A percentile compares a stretch with the other conserved stretches of the same genome.
These are phyloP conservation scores for Chamaecyparis obtusa DNA, from an alignment of 75 land plant species.

Conservation along the genomic window DNA sequence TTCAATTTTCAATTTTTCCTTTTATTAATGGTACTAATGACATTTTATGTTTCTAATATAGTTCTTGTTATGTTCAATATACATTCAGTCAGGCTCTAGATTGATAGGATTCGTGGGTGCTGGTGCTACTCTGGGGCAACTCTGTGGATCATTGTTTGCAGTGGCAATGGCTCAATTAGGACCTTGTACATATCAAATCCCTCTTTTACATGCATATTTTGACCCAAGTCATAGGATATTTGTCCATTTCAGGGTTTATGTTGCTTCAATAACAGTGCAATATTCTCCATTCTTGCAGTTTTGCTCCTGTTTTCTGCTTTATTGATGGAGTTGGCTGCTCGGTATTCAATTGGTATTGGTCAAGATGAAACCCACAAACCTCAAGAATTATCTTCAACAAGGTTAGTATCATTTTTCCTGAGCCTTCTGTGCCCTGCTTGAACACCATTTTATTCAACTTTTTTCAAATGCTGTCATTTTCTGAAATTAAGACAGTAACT, in stretches of 20 bases:
- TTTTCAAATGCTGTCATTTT: not conserved
- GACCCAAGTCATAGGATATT: not conserved
- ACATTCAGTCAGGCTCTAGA: constrained; percentile 88
- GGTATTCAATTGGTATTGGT: constrained; percentile 66
- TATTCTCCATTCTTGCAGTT: constrained; percentile 23
- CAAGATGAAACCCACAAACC: constrained; percentile 23
- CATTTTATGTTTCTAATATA: not conserved
- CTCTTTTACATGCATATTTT: not conserved
- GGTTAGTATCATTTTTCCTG: constrained; percentile 19
- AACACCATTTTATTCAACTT: not conserved
- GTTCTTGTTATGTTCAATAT: constrained; percentile 4
- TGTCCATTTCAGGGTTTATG: not conserved
- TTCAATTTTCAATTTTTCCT: not conserved
- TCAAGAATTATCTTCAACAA: constrained; percentile 39
- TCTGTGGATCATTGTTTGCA: constrained; percentile 86
- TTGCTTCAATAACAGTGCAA: constrained; percentile 3
- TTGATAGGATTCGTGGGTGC: constrained; percentile 96
- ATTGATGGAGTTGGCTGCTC: constrained; percentile 89
- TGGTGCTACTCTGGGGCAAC: constrained; percentile 97
- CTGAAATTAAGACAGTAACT: not conserved
- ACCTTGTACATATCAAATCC: constrained; percentile 55
- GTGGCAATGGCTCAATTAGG: constrained; percentile 84
- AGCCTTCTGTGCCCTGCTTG: not conserved
- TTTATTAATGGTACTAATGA: not conserved
- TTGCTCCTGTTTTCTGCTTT: constrained; percentile 79